A percentile compares a stretch with the other conserved stretches of the same genome.
Evolutionary conservation across 139 green algal genomes (phyloP).

Genomic region (Chlorella sorokiniana): DNA sequence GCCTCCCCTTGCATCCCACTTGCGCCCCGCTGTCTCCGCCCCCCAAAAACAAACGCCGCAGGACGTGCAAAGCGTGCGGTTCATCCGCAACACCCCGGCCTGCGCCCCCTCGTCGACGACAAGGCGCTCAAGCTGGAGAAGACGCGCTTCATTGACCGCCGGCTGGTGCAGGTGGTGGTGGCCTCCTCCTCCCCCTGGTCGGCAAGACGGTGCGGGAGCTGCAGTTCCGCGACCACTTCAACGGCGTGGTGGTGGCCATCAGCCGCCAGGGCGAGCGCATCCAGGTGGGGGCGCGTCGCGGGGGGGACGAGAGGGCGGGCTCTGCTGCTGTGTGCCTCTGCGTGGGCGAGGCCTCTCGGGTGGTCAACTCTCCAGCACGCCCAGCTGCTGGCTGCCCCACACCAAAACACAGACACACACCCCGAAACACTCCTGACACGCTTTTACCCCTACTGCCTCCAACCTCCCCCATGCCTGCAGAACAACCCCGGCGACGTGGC

Average conservation of each 20-base stretch:
- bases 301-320: too few relatives aligned
- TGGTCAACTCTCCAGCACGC: too few relatives aligned
- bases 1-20: not conserved
- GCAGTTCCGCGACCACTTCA: conserved; percentile 71
- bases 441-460: not conserved
- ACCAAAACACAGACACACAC: too few relatives aligned
- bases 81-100: conserved; percentile 62
- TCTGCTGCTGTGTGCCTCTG: too few relatives aligned
- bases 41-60: not conserved
- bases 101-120: conserved; percentile 50
- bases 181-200: too few relatives aligned
- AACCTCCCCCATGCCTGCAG: not conserved
- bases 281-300: not conserved
- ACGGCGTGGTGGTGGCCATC: conserved; percentile 77
- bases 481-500: conserved; percentile 56
- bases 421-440: not conserved
- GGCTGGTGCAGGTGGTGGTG: conserved; percentile 63
- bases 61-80: conserved; percentile 45
- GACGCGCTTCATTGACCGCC: conserved; percentile 18
- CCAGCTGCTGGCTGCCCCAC: too few relatives aligned
- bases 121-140: conserved; percentile 42
- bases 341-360: too few relatives aligned
- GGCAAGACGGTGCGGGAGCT: too few relatives aligned
- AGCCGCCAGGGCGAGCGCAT: conserved; percentile 57
- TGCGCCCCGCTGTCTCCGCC: not conserved